Base-by-base conservation (phyloP, 495 filamentous ascomycete genomes). In the Daldinia childiae region DNA sequence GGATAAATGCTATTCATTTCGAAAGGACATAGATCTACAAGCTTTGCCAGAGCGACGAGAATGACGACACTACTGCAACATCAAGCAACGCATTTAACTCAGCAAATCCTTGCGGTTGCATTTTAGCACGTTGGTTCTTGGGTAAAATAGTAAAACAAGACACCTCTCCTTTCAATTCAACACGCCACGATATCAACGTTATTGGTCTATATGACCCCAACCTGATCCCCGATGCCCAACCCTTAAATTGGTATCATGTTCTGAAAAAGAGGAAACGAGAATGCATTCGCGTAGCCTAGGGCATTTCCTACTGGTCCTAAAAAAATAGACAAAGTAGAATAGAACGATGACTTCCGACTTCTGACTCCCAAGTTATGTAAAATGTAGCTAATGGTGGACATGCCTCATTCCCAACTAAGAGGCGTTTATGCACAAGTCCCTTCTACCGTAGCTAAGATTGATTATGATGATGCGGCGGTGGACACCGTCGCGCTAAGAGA, bases 401-500 rank as follows among this genome's bases (percentile, higher is more conserved):
- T 1, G 48, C 19, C 21, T 27, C 21, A n/a, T 27, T 27, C 21
- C 3, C 5, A 27, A 15, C 48, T n/a, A 17, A 24, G 50, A 54
- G 50, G 50, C 24, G 26, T 54, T 7, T 30, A 30, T n/a, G 14
- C 50, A 30, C 52, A 21, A 43, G 9, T 58, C 5, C n/a, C 29
- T 50, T 54, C 17, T 29, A 11, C 29, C 21, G 0, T 15, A 56
- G 41, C 19, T 7, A 8, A 45, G 24, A 34, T 26, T 54, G 48
- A 19, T 43, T 17, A 48, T 48, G 43, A 12, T 52, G 21, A 4
- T 27, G 55, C 8, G 52, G 59, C 17, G 24, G 56, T 9, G 69
- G 74, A 29, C 76, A 78, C 8, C 58, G 62, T 59, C 88, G 80
- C n/a, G 89, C 88, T 65, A 95, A 76, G 1, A 92, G 77, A 38